Evolutionary conservation across 2,329 filamentous ascomycete species (phyloP).

Genomic region (Emergomyces pasteurianus): DNA sequence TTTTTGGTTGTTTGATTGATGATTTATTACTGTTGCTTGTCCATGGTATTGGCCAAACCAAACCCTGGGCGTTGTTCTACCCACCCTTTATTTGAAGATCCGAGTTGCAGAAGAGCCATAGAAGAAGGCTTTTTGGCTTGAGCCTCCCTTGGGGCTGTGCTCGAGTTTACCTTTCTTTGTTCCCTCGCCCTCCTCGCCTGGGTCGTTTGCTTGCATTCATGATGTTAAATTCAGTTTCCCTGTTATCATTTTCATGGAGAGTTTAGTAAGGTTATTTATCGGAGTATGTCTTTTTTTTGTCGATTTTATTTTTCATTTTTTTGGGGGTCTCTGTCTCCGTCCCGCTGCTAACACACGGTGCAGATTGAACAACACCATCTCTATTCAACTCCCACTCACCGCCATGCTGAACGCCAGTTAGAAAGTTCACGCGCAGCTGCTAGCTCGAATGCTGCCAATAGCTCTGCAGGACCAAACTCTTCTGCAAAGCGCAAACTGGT

Average conservation of each 20-base stretch:
- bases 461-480: neutral
- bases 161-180: neutral
- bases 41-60: no score
- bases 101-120: no score
- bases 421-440: neutral
- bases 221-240: neutral
- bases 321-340: neutral
- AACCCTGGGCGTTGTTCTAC: no score
- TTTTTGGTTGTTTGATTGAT: no score
- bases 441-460: neutral
- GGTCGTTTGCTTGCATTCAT: neutral
- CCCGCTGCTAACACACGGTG: neutral
- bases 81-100: no score
- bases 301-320: neutral
- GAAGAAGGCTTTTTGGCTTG: no score
- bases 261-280: neutral
- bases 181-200: neutral
- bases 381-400: neutral
- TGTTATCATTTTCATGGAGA: neutral
- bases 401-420: neutral
- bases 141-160: no score
- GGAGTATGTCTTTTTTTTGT: neutral
- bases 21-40: no score
- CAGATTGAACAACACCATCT: neutral
- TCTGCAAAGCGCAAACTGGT: constrained; percentile 1